Conservation (phyloP, 768 basidiomycete genomes). For the Wakefieldia striispora region DNA sequence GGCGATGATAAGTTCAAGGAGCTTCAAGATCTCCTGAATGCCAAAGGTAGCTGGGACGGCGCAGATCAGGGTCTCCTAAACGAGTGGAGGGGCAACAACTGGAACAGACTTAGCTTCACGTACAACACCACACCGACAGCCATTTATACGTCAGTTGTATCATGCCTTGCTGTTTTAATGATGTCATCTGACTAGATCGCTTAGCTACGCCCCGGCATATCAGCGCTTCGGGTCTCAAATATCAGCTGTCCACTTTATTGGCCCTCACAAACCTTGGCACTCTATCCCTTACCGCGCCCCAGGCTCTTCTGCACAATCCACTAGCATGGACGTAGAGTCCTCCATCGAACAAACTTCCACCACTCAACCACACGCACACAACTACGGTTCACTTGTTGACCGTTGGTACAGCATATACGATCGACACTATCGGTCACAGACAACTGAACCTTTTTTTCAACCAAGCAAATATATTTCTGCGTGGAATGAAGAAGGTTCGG, state of each 20-base stretch:
- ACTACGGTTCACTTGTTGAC: slow-evolving; percentile 80
- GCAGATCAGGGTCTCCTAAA: slow-evolving; percentile 98
- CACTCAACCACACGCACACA: slow-evolving; percentile 51
- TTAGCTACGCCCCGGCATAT: slow-evolving; percentile 94
- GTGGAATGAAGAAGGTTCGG: slow-evolving; percentile 56
- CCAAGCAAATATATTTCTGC: slow-evolving; percentile 66
- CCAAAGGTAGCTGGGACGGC: slow-evolving; percentile 92
- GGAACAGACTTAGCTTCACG: slow-evolving; percentile 94
- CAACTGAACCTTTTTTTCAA: slow-evolving; percentile 40
- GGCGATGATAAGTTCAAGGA: slow-evolving; percentile 80
- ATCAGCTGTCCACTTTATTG: slow-evolving; percentile 90
- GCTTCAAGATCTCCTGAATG: slow-evolving; percentile 64
- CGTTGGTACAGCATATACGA: slow-evolving; percentile 93
- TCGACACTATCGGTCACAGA: slow-evolving; percentile 70
- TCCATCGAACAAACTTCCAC: slow-evolving; percentile 1
- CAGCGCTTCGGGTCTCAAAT: slow-evolving; percentile 88
- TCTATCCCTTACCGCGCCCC: slow-evolving; percentile 69
- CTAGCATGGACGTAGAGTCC: slow-evolving; percentile 31
- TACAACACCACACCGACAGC: slow-evolving; percentile 99
- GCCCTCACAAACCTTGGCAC: slow-evolving; percentile 94
- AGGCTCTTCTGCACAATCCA: slow-evolving; percentile 37
- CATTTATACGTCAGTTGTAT: slow-evolving; percentile 80
- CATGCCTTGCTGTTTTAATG: slow-evolving; percentile 21
- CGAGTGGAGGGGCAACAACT: slow-evolving; percentile 84
- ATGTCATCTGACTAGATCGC: slow-evolving; percentile 24